Conservation (phyloP, 768 basidiomycete genomes). For the Pholiota microspora region DNA sequence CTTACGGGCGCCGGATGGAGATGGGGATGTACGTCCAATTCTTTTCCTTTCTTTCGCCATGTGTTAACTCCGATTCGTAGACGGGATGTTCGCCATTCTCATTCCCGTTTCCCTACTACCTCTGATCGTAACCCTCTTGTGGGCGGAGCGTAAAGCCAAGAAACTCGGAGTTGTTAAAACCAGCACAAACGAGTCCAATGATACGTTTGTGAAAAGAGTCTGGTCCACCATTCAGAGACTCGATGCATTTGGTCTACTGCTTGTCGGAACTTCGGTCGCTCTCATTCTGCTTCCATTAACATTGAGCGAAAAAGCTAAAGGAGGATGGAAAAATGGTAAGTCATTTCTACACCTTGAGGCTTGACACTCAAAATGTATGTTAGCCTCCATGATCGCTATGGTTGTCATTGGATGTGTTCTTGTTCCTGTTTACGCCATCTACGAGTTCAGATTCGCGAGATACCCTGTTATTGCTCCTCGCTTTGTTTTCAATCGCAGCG, state of each 20-base stretch:
- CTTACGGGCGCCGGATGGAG: slow-evolving; percentile 50
- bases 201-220: slow-evolving; percentile 9
- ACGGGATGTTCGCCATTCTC: slow-evolving; percentile 58
- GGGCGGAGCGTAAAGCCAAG: slow-evolving; percentile 50
- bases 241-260: slow-evolving; percentile 48
- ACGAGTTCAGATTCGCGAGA: slow-evolving; percentile 49
- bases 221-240: slow-evolving; percentile 49
- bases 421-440: slow-evolving; percentile 41
- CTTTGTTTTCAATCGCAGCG: slow-evolving; percentile 56
- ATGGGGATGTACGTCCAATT: slow-evolving; percentile 73
- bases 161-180: slow-evolving; percentile 29
- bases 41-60: too few species aligned
- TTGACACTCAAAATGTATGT: slow-evolving; percentile 7
- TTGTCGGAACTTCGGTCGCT: slow-evolving; percentile 48
- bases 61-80: slow-evolving; percentile 23
- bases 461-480: slow-evolving; percentile 60
- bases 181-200: neutral
- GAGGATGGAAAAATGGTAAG: slow-evolving; percentile 44
- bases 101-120: slow-evolving; percentile 49
- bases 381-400: slow-evolving; percentile 53
- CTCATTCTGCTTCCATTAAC: slow-evolving; percentile 58
- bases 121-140: slow-evolving; percentile 51
- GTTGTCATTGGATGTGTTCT: slow-evolving; percentile 44
- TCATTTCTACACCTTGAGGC: neutral
- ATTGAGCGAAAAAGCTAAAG: slow-evolving; percentile 35